A percentile compares a stretch with the other conserved stretches of the same genome.
phyloP scores from a whole-genome alignment of 163 green algal genomes.

The Chloroidium sp. region DNA sequence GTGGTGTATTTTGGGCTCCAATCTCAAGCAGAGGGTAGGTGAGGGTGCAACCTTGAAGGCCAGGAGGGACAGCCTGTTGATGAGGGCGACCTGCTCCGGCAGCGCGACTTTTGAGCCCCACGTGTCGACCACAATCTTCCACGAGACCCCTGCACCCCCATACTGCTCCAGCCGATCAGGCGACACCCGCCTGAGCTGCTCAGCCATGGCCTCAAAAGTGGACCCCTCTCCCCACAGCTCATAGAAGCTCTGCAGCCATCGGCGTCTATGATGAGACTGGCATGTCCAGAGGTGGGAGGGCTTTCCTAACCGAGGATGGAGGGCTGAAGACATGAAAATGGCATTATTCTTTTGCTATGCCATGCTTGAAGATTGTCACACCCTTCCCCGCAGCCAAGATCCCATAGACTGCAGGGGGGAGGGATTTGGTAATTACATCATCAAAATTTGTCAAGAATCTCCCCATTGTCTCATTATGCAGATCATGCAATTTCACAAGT shows the following conservation, averaged over 20 bases:
- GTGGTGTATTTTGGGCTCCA: too few relatives aligned
- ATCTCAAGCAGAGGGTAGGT: not conserved
- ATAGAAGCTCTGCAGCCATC: conserved; percentile 43
- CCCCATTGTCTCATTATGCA: too few relatives aligned
- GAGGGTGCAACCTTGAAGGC: not conserved
- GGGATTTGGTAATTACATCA: not conserved
- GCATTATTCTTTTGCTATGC: not conserved
- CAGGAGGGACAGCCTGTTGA: conserved; percentile 24
- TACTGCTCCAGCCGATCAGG: conserved; percentile 26
- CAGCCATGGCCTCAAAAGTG: conserved; percentile 51
- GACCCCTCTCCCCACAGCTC: conserved; percentile 75
- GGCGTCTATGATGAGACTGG: not conserved
- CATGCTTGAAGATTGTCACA: not conserved
- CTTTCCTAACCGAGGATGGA: too few relatives aligned
- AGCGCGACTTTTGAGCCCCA: conserved; percentile 35
- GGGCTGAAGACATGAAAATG: too few relatives aligned
- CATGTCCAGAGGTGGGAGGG: not conserved
- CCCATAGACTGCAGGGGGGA: not conserved
- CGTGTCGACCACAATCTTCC: conserved; percentile 49
- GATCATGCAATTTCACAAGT: too few relatives aligned
- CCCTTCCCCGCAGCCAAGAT: not conserved
- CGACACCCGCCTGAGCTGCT: conserved; percentile 34
- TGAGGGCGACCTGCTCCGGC: conserved; percentile 41
- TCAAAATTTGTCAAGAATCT: too few relatives aligned
- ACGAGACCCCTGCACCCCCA: conserved; percentile 21